Conservation (phyloP, 2,329 filamentous ascomycete species). For the Cercospora nicotianae region DNA sequence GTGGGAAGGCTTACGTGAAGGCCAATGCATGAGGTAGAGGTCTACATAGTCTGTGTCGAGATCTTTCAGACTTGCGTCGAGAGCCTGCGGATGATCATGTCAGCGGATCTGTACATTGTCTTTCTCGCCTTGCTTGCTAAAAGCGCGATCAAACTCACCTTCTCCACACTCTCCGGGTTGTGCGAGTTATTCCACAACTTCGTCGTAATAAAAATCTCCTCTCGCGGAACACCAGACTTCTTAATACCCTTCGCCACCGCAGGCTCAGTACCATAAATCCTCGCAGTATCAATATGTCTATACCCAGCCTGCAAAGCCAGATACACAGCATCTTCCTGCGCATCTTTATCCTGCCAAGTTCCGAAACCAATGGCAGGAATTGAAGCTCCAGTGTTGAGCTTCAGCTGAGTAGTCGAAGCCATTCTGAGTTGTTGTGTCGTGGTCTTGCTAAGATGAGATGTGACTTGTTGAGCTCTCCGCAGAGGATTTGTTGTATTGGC, state of each 20-base stretch:
- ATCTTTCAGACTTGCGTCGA: not conserved
- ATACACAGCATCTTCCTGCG: constrained; percentile 51
- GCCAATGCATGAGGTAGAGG: constrained; percentile 46
- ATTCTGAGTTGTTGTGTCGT: constrained; percentile 28
- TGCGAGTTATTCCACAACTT: constrained; percentile 37
- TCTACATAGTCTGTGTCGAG: not conserved
- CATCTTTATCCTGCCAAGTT: constrained; percentile 55
- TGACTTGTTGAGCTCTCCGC: constrained; percentile 23
- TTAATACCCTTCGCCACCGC: constrained; percentile 66
- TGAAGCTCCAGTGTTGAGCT: constrained; percentile 42
- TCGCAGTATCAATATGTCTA: constrained; percentile 54
- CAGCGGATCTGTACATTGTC: constrained; percentile 55
- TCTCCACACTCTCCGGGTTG: not conserved
- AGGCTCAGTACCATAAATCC: constrained; percentile 57
- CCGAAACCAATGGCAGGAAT: constrained; percentile 48
- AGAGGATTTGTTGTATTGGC: constrained; percentile 11
- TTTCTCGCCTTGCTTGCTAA: constrained; percentile 58
- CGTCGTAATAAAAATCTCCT: constrained; percentile 65
- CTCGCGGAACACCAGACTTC: constrained; percentile 62
- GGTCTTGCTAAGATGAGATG: constrained; percentile 15
- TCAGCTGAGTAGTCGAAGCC: constrained; percentile 36
- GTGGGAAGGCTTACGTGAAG: constrained; percentile 38
- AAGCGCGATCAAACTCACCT: constrained; percentile 59
- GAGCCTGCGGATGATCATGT: constrained; percentile 51
- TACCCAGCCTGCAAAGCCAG: constrained; percentile 54